Base-by-base conservation (phyloP, 2,329 filamentous ascomycete genomes). In the Sporothrix inflata region DNA sequence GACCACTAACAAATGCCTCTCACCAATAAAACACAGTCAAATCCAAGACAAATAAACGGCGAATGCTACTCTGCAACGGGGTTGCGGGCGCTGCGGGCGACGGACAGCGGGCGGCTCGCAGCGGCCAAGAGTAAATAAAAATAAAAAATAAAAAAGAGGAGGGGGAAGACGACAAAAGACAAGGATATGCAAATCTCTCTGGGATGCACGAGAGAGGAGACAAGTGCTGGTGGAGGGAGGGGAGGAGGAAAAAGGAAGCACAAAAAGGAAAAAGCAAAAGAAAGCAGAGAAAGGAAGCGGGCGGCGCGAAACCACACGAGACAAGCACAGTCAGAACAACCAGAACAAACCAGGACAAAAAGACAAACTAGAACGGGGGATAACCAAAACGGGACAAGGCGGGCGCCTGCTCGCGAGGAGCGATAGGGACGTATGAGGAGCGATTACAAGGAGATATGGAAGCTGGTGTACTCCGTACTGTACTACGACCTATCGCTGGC, bases 371-470 rank as follows among this genome's bases (percentile, higher is more conserved):
- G 38, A 42, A 16, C 60, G 60, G 60, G 24, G 38, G 21, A 65
- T 45, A 65, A n/a, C 60, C 60, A 14, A 65, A 65, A 45, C n/a
- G 57, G 60, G 60, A 65, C 38, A 65, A 65, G 38, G 55, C 27
- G 19, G 49, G 49, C 21, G 49, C 49, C 21, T 8, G 21, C 12
- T 24, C 51, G 7, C 19, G 38, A 30, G 55, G 55, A 40, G 30
- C 30, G 30, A 19, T 19, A 55, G n/a, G 51, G 51, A 30, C 51
- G 24, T 24, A 53, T n/a, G n/a, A n/a, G 21, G 24, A 57, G 3
- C 27, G 53, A 34, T 34, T 14, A 34, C 49, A n/a, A 34, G 6
- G 42, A 47, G 53, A 34, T 34, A 34, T 55, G 24, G 51, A 61
- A 30, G 38, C 27, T 11, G 16, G 57, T n/a, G n/a, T n/a, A n/a